Evolutionary conservation across 768 basidiomycete species (phyloP).

Genomic region (Suillus discolor): DNA sequence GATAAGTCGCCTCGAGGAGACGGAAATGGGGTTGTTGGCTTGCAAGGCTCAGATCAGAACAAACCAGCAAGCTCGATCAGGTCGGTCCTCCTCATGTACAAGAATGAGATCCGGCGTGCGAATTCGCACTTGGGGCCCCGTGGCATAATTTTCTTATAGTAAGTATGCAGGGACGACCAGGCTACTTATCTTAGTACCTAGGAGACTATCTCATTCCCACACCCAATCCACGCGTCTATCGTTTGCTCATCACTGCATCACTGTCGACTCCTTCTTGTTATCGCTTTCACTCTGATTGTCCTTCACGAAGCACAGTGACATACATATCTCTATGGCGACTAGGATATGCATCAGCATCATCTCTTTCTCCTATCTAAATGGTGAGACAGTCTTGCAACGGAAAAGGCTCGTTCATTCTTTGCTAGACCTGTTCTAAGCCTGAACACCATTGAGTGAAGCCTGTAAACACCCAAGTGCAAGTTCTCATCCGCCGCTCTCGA

Average conservation of each 20-base stretch:
- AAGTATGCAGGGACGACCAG: too few species aligned
- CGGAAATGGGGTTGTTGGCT: constrained; percentile 1
- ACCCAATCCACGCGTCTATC: background rate
- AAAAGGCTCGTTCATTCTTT: background rate
- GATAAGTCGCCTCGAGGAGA: constrained; percentile 6
- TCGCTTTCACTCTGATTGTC: background rate
- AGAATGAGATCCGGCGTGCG: constrained; percentile 1
- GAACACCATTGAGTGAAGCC: background rate
- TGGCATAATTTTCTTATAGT: too few species aligned
- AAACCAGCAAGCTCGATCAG: background rate
- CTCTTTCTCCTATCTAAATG: background rate
- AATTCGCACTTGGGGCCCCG: background rate
- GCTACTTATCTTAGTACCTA: background rate
- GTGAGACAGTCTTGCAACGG: background rate
- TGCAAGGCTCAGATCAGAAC: background rate
- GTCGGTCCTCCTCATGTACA: background rate
- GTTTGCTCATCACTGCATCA: background rate
- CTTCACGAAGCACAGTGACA: background rate
- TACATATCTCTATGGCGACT: background rate
- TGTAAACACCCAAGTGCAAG: background rate
- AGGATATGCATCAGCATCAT: too few species aligned
- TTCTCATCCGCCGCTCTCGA: background rate
- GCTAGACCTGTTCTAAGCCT: background rate
- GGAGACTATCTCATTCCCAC: background rate
- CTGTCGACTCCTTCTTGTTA: too few species aligned